Base-by-base conservation (phyloP, 164 flowering plant genomes). In the Umbilicus rupestris region DNA sequence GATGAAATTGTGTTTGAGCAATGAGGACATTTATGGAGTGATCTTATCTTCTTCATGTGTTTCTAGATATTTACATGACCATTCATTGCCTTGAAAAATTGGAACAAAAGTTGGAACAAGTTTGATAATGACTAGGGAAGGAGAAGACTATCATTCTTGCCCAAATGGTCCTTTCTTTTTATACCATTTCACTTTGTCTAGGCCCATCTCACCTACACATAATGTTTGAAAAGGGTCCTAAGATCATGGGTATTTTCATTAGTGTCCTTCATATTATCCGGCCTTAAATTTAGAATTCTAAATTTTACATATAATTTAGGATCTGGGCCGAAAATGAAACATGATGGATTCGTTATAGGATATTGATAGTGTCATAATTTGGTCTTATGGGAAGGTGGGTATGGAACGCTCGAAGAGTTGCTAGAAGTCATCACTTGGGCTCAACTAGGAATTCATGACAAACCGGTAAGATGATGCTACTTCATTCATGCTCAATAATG, bases 401-500 rank as follows among this genome's bases (percentile, higher is more conserved):
- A 55, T 28, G 60, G 60, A 14, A 55, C 60, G 28, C 33, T 55
- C 2, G 60, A 55, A 28, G 60, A 55, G 60, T 4, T 28, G 29
- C 60, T 55, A 2, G 33, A 55, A 29, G 33, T 55, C 33, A 55
- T 55, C 33, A 55, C 60, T 14, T 55, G 60, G 60, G 60, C 60
- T 14, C 60, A 55, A 28, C 60, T 55, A 26, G 60, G 60, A 26
- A 55, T 55, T 3, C 60, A 55, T 55, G 19, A 28, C 17, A 55
- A 55, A 28, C 60, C 60, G 33, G 60, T 55, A 55, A 26, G 24
- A 10, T 10, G 12, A 41, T 41, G 45, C 16, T 16, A 5, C 22
- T 17, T 19, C 52, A 47, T 47, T n/a, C 52, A 4, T 47, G 37
- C 52, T 24, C 49, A 41, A 41, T 9, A 15, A 41, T 10, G 5